Percentiles rank a stretch among this genome's conserved stretches.
Evolutionary conservation across 2,329 filamentous ascomycete species (phyloP).

Genomic region (Aureobasidium pullulans): DNA sequence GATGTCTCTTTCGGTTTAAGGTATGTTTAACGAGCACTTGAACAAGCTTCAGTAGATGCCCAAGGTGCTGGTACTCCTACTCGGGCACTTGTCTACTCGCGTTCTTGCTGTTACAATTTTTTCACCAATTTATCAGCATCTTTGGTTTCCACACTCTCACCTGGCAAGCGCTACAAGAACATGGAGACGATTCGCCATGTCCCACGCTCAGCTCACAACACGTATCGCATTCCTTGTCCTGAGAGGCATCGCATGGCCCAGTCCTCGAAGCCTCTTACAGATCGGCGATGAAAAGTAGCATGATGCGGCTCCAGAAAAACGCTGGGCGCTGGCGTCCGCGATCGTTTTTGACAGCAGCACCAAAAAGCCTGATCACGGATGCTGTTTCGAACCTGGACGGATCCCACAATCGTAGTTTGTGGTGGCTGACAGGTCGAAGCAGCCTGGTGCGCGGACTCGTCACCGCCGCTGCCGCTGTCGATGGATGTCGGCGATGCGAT

Average conservation of each 20-base stretch:
- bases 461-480: not conserved
- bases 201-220: too few relatives aligned
- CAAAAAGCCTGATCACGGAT: not conserved
- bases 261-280: not conserved
- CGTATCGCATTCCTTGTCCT: too few relatives aligned
- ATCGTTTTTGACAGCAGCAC: slow-evolving; percentile 1
- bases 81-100: not conserved
- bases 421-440: too few relatives aligned
- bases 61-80: not conserved
- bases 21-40: not conserved
- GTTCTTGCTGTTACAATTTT: not conserved
- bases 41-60: not conserved
- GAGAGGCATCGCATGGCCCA: too few relatives aligned
- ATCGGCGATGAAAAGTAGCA: not conserved
- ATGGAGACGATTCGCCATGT: too few relatives aligned
- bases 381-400: too few relatives aligned
- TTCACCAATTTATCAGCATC: not conserved
- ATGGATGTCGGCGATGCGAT: not conserved
- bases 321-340: not conserved
- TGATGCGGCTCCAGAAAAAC: not conserved
- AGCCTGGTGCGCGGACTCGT: not conserved
- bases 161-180: too few relatives aligned
- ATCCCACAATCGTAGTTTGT: too few relatives aligned
- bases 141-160: not conserved
- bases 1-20: not conserved